phyloP scores from a whole-genome alignment of 768 basidiomycete genomes.

The Phaeolepiota aurea region DNA sequence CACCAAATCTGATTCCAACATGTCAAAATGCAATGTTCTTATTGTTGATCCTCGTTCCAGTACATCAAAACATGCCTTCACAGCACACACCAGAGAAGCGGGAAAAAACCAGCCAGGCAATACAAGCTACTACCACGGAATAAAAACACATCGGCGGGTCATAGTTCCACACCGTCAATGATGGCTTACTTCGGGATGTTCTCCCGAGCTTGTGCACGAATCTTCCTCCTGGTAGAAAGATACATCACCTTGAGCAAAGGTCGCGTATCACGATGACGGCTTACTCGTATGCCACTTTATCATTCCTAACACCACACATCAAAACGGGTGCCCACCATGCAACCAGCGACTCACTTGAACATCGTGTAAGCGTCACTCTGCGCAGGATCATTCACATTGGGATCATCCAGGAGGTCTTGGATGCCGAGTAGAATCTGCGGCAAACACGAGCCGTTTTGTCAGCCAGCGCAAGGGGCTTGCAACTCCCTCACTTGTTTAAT shows the following conservation, averaged over 20 bases:
- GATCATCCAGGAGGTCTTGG: slow-evolving; percentile 91
- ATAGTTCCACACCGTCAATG: background rate
- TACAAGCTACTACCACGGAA: too few relatives aligned
- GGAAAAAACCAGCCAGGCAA: too few relatives aligned
- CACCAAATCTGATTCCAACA: too few relatives aligned
- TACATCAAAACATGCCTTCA: too few relatives aligned
- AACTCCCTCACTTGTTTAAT: slow-evolving; percentile 78
- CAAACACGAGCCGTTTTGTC: slow-evolving; percentile 4
- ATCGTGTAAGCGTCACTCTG: slow-evolving; percentile 98
- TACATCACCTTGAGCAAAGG: background rate
- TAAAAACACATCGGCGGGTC: background rate
- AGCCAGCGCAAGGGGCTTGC: background rate
- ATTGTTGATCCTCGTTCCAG: too few relatives aligned
- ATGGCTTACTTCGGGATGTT: slow-evolving; percentile 76
- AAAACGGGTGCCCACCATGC: slow-evolving; percentile 6
- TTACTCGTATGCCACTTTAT: slow-evolving; percentile 88
- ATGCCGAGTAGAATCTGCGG: slow-evolving; percentile 87
- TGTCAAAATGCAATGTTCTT: too few relatives aligned
- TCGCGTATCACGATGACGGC: slow-evolving; percentile 16
- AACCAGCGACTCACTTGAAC: slow-evolving; percentile 72
- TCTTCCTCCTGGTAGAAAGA: slow-evolving; percentile 49
- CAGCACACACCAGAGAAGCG: too few relatives aligned
- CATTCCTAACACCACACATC: slow-evolving; percentile 68
- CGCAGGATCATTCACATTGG: slow-evolving; percentile 95
- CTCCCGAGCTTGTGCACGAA: slow-evolving; percentile 83